Evolutionary conservation across 2,329 filamentous ascomycete species (phyloP).

Genomic region (Sclerotinia glacialis): DNA sequence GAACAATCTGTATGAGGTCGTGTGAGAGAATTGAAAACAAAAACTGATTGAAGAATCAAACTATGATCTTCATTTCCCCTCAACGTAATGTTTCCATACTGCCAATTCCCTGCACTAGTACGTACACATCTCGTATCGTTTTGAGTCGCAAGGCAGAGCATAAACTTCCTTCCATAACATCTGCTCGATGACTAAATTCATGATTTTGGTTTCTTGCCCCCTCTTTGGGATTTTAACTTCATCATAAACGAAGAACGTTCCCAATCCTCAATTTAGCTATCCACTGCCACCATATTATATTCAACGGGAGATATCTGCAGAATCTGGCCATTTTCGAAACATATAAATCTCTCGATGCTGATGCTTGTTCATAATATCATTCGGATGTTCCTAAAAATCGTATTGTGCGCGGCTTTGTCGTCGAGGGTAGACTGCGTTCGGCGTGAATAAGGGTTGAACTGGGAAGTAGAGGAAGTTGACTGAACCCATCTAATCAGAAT

Average conservation of each 20-base stretch:
- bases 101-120: not conserved
- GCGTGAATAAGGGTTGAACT: not conserved
- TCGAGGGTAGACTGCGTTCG: not conserved
- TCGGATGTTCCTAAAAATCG: not conserved
- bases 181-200: not conserved
- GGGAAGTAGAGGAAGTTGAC: not conserved
- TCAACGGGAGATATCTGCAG: not conserved
- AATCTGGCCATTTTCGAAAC: not conserved
- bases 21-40: not conserved
- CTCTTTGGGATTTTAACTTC: not conserved
- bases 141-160: not conserved
- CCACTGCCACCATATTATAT: not conserved
- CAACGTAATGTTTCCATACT: not conserved
- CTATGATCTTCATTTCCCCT: not conserved
- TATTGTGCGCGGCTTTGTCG: not conserved
- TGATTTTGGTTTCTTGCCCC: not conserved
- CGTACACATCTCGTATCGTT: too few species aligned
- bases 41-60: not conserved
- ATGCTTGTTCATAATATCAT: not conserved
- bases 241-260: not conserved
- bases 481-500: not conserved
- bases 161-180: not conserved
- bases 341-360: not conserved
- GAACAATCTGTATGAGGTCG: not conserved
- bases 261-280: not conserved